Conservation (phyloP, 352 stramenopile species). For the Globisporangium nodosum region DNA sequence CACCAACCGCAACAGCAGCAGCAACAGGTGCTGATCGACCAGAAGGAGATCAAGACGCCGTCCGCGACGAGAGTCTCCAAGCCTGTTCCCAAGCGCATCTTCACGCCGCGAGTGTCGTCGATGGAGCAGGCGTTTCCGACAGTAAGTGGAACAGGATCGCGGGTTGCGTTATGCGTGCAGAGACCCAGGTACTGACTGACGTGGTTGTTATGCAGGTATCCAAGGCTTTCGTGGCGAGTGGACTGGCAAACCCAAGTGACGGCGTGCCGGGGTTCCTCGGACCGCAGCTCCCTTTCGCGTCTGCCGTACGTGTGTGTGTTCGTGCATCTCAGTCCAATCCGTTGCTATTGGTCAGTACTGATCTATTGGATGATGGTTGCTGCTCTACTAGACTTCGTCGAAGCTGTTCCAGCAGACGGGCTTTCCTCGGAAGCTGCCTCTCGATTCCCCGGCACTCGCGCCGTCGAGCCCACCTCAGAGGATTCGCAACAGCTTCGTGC, state of each 20-base stretch:
- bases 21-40: conserved; percentile 1
- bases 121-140: conserved; percentile 6
- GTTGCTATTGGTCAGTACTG: not conserved
- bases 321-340: not conserved
- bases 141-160: not conserved
- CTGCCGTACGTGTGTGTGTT: conserved; percentile 2
- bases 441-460: conserved; percentile 6
- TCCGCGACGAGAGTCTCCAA: conserved; percentile 4
- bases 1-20: not conserved
- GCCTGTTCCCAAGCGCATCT: conserved; percentile 9
- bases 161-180: not conserved
- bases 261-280: not conserved
- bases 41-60: conserved; percentile 7
- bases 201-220: not conserved
- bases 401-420: conserved; percentile 1
- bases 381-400: not conserved
- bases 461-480: not conserved
- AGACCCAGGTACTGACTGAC: not conserved
- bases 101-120: not conserved
- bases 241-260: not conserved
- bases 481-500: conserved; percentile 4
- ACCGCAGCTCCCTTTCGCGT: conserved; percentile 1
- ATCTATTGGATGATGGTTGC: too few species aligned
- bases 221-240: not conserved
- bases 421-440: conserved; percentile 8